phyloP scores from a whole-genome alignment of 1,139 yeast species.

The Scheffersomyces segobiensis region DNA sequence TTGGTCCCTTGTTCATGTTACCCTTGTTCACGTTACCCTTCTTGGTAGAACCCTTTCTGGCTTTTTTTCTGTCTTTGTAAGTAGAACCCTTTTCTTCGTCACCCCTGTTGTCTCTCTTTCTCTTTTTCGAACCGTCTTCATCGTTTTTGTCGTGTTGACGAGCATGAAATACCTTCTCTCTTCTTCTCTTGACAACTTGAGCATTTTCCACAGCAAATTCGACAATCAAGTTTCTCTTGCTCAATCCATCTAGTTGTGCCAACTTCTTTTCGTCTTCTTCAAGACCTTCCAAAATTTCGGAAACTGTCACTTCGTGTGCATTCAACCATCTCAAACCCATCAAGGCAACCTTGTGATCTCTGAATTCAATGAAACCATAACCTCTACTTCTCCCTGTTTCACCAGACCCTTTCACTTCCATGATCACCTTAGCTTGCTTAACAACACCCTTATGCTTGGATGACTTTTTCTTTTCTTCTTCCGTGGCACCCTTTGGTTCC shows the following conservation, averaged over 20 bases:
- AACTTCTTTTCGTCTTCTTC: conserved; percentile 65
- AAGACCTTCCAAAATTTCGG: conserved; percentile 72
- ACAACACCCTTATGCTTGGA: conserved; percentile 86
- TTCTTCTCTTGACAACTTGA: conserved; percentile 86
- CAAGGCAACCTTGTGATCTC: conserved; percentile 89
- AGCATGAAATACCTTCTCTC: conserved; percentile 59
- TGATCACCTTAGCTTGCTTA: conserved; percentile 87
- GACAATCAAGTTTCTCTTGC: conserved; percentile 78
- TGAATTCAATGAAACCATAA: conserved; percentile 86
- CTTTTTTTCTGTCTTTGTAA: conserved; percentile 15
- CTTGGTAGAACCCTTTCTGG: conserved; percentile 21
- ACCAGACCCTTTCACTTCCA: conserved; percentile 88
- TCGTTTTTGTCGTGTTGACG: conserved; percentile 29
- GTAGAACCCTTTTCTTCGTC: conserved; percentile 16
- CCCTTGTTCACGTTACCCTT: conserved; percentile 35
- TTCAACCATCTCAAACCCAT: conserved; percentile 98
- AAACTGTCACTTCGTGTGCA: conserved; percentile 78
- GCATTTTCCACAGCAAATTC: conserved; percentile 98
- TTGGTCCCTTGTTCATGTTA: conserved; percentile 47
- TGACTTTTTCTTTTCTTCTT: conserved; percentile 52
- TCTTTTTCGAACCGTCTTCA: conserved; percentile 15
- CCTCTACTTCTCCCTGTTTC: conserved; percentile 93
- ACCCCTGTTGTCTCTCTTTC: conserved; percentile 19
- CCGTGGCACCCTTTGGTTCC: conserved; percentile 32
- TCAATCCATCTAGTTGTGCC: conserved; percentile 52